Base-by-base conservation (phyloP, 1,284 basidiomycete species). In the Microbotryomycetes sp. region DNA sequence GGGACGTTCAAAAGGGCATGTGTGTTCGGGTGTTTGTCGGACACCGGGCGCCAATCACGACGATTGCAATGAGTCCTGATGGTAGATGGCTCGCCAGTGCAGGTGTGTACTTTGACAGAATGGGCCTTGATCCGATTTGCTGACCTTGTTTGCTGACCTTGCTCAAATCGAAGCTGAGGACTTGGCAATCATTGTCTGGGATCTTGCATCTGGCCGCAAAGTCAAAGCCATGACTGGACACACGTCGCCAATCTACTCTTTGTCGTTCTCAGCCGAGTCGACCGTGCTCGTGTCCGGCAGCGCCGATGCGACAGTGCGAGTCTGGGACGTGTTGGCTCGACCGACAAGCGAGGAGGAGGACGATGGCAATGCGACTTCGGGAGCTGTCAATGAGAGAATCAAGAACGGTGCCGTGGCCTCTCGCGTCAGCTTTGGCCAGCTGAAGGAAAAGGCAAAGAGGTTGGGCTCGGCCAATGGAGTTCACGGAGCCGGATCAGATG, bases 171-270 rank as follows among this genome's bases (percentile, higher is more conserved):
- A 23, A 88, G 91, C 88, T 26, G 91, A 97, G 73, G 96, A 97
- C 74, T 81, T 89, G 22, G 84, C 87, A 3, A 94, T 99, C 77
- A 92, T 89, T 73, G 78, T 99, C 1, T 99, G 96, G 96, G 94
- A 98, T 73, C 80, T 98, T 52, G 90, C 89, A 2, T 91, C 90
- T 26, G 92, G 93, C 6, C 84, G 87, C 63, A 83, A 91, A 51
- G 86, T 98, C 71, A 99, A 98, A 80, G 93, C 92, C 76, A 97
- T 98, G 92, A 86, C 84, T 22, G 96, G 96, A 0, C 96, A 99
- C 75, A 86, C 83, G 1, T 85, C 87, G 19, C 86, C 91, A 0
- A 84, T 98, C 58, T 88, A 96, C 73, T 89, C 89, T 5, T 81
- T 99, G 29, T 83, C 88, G 1, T 99, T 97, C 77, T 92, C 88